Evolutionary conservation across 352 stramenopile genomes (phyloP).

Genomic region (Pythium angustatum): DNA sequence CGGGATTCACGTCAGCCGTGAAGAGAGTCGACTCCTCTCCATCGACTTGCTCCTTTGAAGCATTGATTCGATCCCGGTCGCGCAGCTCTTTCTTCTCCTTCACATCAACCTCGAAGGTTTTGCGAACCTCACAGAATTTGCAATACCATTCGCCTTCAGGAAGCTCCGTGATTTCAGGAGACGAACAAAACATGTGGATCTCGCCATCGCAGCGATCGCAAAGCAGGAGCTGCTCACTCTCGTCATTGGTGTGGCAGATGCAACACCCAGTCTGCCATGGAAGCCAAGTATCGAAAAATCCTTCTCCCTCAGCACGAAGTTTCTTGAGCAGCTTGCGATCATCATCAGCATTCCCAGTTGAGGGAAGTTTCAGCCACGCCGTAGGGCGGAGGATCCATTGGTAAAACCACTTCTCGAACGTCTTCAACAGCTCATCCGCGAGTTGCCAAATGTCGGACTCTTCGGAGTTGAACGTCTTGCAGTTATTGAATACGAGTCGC

Average conservation of each 20-base stretch:
- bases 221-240: constrained; percentile 79
- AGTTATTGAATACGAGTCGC: constrained; percentile 86
- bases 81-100: constrained; percentile 13
- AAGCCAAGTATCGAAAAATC: constrained; percentile 70
- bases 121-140: constrained; percentile 59
- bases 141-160: constrained; percentile 87
- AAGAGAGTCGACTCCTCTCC: neutral
- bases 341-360: constrained; percentile 43
- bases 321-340: constrained; percentile 53
- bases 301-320: constrained; percentile 66
- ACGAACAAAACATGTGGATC: constrained; percentile 85
- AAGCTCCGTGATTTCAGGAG: constrained; percentile 63
- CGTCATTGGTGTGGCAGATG: constrained; percentile 70
- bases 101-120: constrained; percentile 36
- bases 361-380: constrained; percentile 75
- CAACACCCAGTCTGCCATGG: constrained; percentile 80
- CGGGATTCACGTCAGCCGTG: neutral
- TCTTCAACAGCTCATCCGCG: constrained; percentile 65
- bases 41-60: neutral
- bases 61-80: neutral
- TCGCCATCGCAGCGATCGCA: constrained; percentile 89
- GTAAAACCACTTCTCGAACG: constrained; percentile 88
- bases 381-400: constrained; percentile 81
- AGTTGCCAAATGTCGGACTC: constrained; percentile 81
- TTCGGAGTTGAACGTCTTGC: constrained; percentile 82